Evolutionary conservation across 352 stramenopile species (phyloP).

Genomic region (Plasmopara viticola): DNA sequence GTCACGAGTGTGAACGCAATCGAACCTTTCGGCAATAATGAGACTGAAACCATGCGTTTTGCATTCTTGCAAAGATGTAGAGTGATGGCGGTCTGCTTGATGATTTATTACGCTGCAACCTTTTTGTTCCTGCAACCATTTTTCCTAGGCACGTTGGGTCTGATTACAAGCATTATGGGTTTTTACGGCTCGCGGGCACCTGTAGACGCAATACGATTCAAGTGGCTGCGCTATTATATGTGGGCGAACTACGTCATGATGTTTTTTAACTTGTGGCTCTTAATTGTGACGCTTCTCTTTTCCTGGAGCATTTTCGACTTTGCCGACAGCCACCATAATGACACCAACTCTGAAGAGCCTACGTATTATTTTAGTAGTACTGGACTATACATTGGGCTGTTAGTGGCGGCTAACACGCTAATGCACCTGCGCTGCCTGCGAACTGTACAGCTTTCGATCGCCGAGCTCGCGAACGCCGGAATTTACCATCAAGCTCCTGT

Average conservation of each 20-base stretch:
- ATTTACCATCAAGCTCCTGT: slow-evolving; percentile 15
- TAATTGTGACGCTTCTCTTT: slow-evolving; percentile 43
- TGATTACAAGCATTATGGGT: slow-evolving; percentile 59
- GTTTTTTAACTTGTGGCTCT: slow-evolving; percentile 58
- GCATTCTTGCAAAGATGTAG: slow-evolving; percentile 55
- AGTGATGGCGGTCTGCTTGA: slow-evolving; percentile 52
- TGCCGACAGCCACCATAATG: slow-evolving; percentile 6
- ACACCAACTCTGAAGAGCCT: slow-evolving; percentile 13
- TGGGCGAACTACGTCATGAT: slow-evolving; percentile 72
- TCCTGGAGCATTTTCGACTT: slow-evolving; percentile 17
- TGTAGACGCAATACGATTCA: slow-evolving; percentile 51
- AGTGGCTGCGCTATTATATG: slow-evolving; percentile 64
- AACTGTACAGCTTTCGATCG: slow-evolving; percentile 22
- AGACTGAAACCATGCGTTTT: slow-evolving; percentile 40
- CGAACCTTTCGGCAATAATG: slow-evolving; percentile 15
- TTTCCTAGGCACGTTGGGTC: slow-evolving; percentile 45
- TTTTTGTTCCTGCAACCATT: slow-evolving; percentile 76
- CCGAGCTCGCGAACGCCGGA: slow-evolving; percentile 25
- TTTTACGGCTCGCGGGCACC: slow-evolving; percentile 52
- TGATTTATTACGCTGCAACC: slow-evolving; percentile 61
- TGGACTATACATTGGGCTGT: slow-evolving; percentile 40
- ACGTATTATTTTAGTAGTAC: slow-evolving; percentile 35
- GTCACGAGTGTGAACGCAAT: slow-evolving; percentile 15
- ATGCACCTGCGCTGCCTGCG: slow-evolving; percentile 54
- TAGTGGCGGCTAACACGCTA: slow-evolving; percentile 49